Conservation (phyloP, 2,329 filamentous ascomycete genomes). For the Botrytis sinoallii region DNA sequence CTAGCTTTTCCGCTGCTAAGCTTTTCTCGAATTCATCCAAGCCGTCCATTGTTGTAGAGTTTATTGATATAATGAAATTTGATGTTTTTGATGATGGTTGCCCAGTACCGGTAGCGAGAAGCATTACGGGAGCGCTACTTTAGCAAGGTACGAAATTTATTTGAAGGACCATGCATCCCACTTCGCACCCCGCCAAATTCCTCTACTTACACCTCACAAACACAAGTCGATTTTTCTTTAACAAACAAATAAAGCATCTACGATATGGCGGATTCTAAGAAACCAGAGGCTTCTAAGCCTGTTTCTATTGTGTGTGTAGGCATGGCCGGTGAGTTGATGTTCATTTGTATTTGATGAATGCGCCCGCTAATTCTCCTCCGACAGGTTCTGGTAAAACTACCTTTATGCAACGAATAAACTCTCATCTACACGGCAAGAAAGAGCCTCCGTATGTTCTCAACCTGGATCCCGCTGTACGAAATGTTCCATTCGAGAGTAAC, state of each 20-base stretch:
- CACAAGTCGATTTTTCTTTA: conserved; percentile 1
- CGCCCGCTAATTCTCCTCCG: conserved; percentile 12
- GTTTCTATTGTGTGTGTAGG: conserved; percentile 89
- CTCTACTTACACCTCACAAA: conserved; percentile 8
- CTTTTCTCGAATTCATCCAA: conserved; percentile 74
- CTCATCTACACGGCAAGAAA: conserved; percentile 78
- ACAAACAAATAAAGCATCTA: not conserved
- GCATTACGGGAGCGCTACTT: conserved; percentile 10
- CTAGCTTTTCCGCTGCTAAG: conserved; percentile 62
- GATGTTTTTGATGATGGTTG: conserved; percentile 9
- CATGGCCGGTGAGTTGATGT: conserved; percentile 70
- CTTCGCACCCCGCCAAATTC: conserved; percentile 30
- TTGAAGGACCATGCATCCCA: conserved; percentile 25
- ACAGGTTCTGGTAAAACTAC: conserved; percentile 96
- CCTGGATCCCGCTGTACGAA: conserved; percentile 90
- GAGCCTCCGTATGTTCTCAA: conserved; percentile 93
- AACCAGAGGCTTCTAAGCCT: conserved; percentile 46
- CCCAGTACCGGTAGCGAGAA: conserved; percentile 12
- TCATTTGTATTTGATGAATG: not conserved
- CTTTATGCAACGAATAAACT: conserved; percentile 98
- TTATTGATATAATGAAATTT: conserved; percentile 11
- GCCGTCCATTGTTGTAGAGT: conserved; percentile 46
- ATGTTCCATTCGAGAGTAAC: conserved; percentile 92
- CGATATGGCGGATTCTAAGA: conserved; percentile 42
- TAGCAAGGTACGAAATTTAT: conserved; percentile 22